Evolutionary conservation across 495 filamentous ascomycete species (phyloP), one percentile per base, ranked within the genome.

Genomic region (Daldinia loculata): DNA sequence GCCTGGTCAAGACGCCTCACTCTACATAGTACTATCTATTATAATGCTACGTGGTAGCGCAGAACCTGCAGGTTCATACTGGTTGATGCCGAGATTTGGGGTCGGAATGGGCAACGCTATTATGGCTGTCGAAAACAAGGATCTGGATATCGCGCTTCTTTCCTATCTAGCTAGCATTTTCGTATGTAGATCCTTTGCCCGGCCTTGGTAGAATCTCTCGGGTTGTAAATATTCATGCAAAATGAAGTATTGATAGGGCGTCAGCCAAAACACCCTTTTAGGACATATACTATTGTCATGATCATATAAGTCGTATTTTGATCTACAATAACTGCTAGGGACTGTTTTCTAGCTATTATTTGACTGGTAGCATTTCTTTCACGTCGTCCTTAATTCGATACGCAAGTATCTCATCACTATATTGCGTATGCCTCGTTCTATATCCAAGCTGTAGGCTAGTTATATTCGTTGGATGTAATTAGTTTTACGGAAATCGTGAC

Each of bases 21-120:
- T 68, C 56, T 56, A 36, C 53, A 64, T 61, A 65, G 38, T 66
- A 63, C 57, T 41, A 51, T 48, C 30, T 32, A 27, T 19, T 19
- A 14, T 36, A 60, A 22, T 71, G 19, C 56, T 72, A 72, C 61
- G 64, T 68, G 65, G 70, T 69, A 66, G 58, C 58, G 66, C 62
- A 67, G 64, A 65, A 53, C 50, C 65, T 72, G 70, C 61, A 72
- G 70, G 65, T 52, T 52, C 51, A 63, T 73, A 50, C 50, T 68
- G 56, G 56, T 7, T 41, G 61, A 68, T 53, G 65, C 70, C 52
- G 43, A 73, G 70, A 57, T 69, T 69, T 73, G 66, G 70, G 51
- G 69, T 67, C 60, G 39, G 61, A 61, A 68, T 55, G 56, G 60
- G 60, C 51, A 53, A 67, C 58, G 61, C 63, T 71, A 55, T 48